phyloP scores from a whole-genome alignment of 352 stramenopile genomes.

The Phytophthora citricola region DNA sequence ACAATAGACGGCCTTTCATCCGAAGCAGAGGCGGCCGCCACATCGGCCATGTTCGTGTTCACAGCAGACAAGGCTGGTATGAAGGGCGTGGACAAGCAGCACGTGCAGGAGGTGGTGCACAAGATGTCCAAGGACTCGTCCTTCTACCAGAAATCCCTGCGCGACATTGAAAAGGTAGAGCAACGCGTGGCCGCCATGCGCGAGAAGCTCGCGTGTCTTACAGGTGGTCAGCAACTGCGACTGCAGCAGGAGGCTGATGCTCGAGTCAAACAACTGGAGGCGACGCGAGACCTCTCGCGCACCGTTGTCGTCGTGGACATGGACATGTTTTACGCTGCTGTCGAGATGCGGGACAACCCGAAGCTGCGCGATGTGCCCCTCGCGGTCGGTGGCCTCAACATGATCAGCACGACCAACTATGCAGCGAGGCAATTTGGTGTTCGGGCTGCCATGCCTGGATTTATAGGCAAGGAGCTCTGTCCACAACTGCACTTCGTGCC shows the following conservation, averaged over 20 bases:
- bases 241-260: constrained; percentile 54
- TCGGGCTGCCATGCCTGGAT: constrained; percentile 96
- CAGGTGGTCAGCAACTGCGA: constrained; percentile 34
- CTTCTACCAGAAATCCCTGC: constrained; percentile 93
- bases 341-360: constrained; percentile 94
- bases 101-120: constrained; percentile 94
- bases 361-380: constrained; percentile 89
- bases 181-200: constrained; percentile 80
- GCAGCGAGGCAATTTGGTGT: constrained; percentile 94
- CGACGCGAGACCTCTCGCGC: constrained; percentile 55
- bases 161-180: constrained; percentile 91
- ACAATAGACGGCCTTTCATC: neutral
- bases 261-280: constrained; percentile 61
- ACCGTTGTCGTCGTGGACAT: constrained; percentile 95
- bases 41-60: constrained; percentile 81
- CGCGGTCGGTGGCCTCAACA: constrained; percentile 91
- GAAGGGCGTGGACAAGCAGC: constrained; percentile 86
- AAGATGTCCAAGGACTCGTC: constrained; percentile 94
- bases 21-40: constrained; percentile 10
- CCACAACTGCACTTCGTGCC: constrained; percentile 93
- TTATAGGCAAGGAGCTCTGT: constrained; percentile 96
- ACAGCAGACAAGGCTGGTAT: constrained; percentile 90
- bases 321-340: constrained; percentile 98
- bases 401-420: constrained; percentile 98
- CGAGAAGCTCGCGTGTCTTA: constrained; percentile 63